These are phyloP conservation scores for Nevesoporus exiguus DNA, from an alignment of 768 basidiomycete genomes.

Conservation along the genomic window DNA sequence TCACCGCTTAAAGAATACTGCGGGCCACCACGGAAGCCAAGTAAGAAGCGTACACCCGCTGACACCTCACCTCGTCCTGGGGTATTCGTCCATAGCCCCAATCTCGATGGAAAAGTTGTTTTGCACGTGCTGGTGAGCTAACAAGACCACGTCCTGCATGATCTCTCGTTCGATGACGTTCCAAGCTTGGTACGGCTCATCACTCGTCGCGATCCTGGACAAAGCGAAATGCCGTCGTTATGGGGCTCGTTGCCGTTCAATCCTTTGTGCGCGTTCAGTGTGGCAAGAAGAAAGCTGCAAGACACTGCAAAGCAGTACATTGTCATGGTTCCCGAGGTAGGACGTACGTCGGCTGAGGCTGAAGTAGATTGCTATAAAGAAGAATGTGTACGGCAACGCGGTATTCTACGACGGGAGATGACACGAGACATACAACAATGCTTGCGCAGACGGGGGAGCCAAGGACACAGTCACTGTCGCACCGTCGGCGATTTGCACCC, in stretches of 20 bases:
- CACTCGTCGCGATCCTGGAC: slow-evolving; percentile 1
- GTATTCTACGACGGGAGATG: slow-evolving; percentile 36
- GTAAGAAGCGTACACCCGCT: neutral
- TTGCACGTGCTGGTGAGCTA: slow-evolving; percentile 20
- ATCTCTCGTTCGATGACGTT: neutral
- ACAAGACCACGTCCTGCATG: neutral
- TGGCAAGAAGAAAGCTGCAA: slow-evolving; percentile 59
- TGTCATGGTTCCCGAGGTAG: neutral
- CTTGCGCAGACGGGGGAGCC: slow-evolving; percentile 50
- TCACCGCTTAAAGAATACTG: neutral
- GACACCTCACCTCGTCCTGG: slow-evolving; percentile 36
- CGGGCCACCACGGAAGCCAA: neutral
- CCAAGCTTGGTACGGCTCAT: neutral
- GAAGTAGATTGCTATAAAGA: slow-evolving; percentile 59
- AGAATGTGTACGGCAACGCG: slow-evolving; percentile 45
- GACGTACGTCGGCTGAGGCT: slow-evolving; percentile 54
- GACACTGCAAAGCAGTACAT: slow-evolving; percentile 41
- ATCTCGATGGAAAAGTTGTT: slow-evolving; percentile 64
- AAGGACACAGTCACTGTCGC: slow-evolving; percentile 32
- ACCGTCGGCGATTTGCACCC: too few species aligned
- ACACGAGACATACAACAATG: neutral
- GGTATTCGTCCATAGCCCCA: slow-evolving; percentile 55
- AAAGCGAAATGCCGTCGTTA: slow-evolving; percentile 9
- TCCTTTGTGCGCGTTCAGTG: slow-evolving; percentile 52
- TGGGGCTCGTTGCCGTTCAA: slow-evolving; percentile 23